These are phyloP conservation scores for Haberlea rhodopensis DNA, from an alignment of 257 asterid species.

Conservation along the genomic window DNA sequence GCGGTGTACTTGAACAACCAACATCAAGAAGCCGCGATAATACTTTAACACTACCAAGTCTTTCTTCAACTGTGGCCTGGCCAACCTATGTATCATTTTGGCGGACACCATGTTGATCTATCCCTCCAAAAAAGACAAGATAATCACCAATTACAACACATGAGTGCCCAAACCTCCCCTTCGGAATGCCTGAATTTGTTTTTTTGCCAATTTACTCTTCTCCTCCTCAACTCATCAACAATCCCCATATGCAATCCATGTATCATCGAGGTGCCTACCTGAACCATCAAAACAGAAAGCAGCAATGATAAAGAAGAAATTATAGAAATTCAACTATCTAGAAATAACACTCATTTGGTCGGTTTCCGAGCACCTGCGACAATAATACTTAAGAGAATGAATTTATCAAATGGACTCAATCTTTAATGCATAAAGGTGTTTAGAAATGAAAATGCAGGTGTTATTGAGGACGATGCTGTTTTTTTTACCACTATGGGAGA, in stretches of 20 bases:
- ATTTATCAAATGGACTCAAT: background rate
- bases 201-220: slow-evolving; percentile 64
- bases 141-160: slow-evolving; percentile 54
- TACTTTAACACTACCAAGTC: slow-evolving; percentile 38
- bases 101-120: slow-evolving; percentile 70
- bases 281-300: slow-evolving; percentile 18
- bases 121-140: slow-evolving; percentile 85
- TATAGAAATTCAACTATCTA: background rate
- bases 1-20: slow-evolving; percentile 44
- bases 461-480: no score
- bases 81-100: slow-evolving; percentile 82
- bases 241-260: slow-evolving; percentile 75
- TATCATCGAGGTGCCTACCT: slow-evolving; percentile 93
- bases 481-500: no score
- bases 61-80: slow-evolving; percentile 37
- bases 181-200: slow-evolving; percentile 63
- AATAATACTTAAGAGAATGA: background rate
- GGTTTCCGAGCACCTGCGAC: no score
- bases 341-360: no score
- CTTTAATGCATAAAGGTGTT: no score
- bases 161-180: slow-evolving; percentile 87
- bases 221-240: slow-evolving; percentile 36
- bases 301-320: slow-evolving; percentile 13
- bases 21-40: slow-evolving; percentile 73
- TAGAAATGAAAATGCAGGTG: no score